Conservation (phyloP, 1,139 yeast species). For the Saccharomyces hybrid region DNA sequence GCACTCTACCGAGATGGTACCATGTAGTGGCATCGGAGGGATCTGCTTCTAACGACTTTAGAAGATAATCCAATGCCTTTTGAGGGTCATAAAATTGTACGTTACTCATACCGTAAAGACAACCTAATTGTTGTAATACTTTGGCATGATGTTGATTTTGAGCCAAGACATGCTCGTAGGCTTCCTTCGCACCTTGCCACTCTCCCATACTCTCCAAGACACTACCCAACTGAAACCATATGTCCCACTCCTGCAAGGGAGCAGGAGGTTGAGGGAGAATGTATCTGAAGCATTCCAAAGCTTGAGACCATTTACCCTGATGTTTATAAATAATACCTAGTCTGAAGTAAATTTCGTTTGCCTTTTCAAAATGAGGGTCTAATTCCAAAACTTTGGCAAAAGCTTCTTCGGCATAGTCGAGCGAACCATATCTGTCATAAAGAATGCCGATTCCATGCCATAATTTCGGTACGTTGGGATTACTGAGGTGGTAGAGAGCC, state of each 20-base stretch:
- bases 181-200: constrained; percentile 86
- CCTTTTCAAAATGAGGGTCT: constrained; percentile 93
- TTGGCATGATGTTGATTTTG: constrained; percentile 93
- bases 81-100: constrained; percentile 65
- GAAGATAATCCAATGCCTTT: constrained; percentile 69
- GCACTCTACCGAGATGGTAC: constrained; percentile 94
- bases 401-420: constrained; percentile 97
- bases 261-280: constrained; percentile 87
- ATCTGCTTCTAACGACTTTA: constrained; percentile 84
- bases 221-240: constrained; percentile 96
- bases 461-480: constrained; percentile 90
- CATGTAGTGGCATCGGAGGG: constrained; percentile 90
- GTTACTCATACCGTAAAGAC: constrained; percentile 81
- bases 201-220: constrained; percentile 92
- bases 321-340: constrained; percentile 96
- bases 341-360: constrained; percentile 91
- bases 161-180: constrained; percentile 83
- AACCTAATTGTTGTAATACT: constrained; percentile 91
- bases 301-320: constrained; percentile 78
- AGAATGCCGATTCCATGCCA: constrained; percentile 98
- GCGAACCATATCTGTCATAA: constrained; percentile 89
- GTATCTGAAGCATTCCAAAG: constrained; percentile 89
- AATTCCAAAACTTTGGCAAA: constrained; percentile 90
- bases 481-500: constrained; percentile 82
- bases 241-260: constrained; percentile 92